phyloP scores from a whole-genome alignment of 495 filamentous ascomycete species.

The Trichoderma parareesei region DNA sequence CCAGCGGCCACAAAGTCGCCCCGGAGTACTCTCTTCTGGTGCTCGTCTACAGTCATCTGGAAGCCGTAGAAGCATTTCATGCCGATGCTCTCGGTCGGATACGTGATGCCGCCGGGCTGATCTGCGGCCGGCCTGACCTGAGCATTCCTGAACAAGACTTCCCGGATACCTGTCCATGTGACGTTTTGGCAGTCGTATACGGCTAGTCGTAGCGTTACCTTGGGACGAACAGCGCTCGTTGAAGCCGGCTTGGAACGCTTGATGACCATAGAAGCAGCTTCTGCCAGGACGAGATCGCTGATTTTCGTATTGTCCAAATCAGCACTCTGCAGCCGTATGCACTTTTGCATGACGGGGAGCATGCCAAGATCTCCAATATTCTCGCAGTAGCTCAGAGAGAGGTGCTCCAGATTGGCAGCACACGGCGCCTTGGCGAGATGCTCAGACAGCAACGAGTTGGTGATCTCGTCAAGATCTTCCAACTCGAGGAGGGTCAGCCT shows the following conservation, averaged over 20 bases:
- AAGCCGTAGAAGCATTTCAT: conserved; percentile 93
- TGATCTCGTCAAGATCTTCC: conserved; percentile 73
- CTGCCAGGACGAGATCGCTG: conserved; percentile 77
- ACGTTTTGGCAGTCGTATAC: conserved; percentile 86
- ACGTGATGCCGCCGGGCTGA: conserved; percentile 28
- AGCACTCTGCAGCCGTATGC: conserved; percentile 56
- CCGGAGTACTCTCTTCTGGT: conserved; percentile 71
- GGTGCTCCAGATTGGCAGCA: conserved; percentile 59
- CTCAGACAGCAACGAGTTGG: conserved; percentile 62
- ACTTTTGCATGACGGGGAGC: conserved; percentile 71
- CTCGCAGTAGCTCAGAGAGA: conserved; percentile 87
- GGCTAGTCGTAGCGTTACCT: conserved; percentile 63
- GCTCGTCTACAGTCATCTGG: conserved; percentile 90
- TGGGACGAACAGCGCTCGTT: conserved; percentile 33
- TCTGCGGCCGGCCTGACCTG: conserved; percentile 42
- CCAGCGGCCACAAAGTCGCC: conserved; percentile 64
- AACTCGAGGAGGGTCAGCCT: conserved; percentile 79
- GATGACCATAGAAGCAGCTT: conserved; percentile 70
- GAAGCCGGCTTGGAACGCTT: conserved; percentile 48
- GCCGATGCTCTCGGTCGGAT: conserved; percentile 65
- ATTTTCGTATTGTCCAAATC: conserved; percentile 94
- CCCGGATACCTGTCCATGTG: conserved; percentile 86
- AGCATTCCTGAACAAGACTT: conserved; percentile 77
- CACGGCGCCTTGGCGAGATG: conserved; percentile 67
- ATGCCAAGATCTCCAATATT: conserved; percentile 76